A percentile compares a stretch with the other conserved stretches of the same genome.
These are phyloP conservation scores for Pseudogymnoascus pannorum DNA, from an alignment of 2,329 filamentous ascomycete genomes.

Conservation along the genomic window DNA sequence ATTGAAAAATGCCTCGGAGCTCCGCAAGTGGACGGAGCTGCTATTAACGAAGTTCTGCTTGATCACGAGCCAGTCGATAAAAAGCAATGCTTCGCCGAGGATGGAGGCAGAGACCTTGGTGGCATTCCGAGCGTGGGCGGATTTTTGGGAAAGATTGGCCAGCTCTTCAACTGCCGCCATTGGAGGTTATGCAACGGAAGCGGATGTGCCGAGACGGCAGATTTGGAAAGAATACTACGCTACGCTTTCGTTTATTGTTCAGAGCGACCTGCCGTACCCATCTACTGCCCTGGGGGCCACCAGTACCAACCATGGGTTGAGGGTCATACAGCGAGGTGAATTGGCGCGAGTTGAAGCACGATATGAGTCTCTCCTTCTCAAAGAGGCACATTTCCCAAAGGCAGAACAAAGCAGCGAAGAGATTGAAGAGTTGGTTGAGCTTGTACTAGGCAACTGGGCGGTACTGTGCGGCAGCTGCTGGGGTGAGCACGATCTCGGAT, in stretches of 20 bases:
- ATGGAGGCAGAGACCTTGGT: slow-evolving; percentile 47
- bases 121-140: slow-evolving; percentile 60
- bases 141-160: slow-evolving; percentile 52
- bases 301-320: slow-evolving; percentile 45
- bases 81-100: slow-evolving; percentile 42
- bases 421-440: slow-evolving; percentile 73
- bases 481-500: slow-evolving; percentile 72
- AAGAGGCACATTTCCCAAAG: slow-evolving; percentile 75
- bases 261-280: slow-evolving; percentile 55
- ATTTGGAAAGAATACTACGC: slow-evolving; percentile 85
- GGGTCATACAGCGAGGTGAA: slow-evolving; percentile 63
- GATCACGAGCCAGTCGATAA: slow-evolving; percentile 54
- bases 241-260: slow-evolving; percentile 68
- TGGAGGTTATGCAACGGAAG: slow-evolving; percentile 51
- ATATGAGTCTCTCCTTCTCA: slow-evolving; percentile 72
- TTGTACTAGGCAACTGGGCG: slow-evolving; percentile 78
- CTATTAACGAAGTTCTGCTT: slow-evolving; percentile 69
- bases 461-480: slow-evolving; percentile 73
- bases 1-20: slow-evolving; percentile 53
- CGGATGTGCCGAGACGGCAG: slow-evolving; percentile 53
- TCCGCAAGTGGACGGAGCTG: slow-evolving; percentile 71
- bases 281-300: slow-evolving; percentile 35
- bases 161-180: slow-evolving; percentile 37
- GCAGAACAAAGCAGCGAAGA: slow-evolving; percentile 72
- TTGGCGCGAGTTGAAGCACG: slow-evolving; percentile 69